A percentile compares a stretch with the other conserved stretches of the same genome.
Evolutionary conservation across 805 yeast species (phyloP).

Genomic region (Saccharomycopsis oosterbeekiorum): DNA sequence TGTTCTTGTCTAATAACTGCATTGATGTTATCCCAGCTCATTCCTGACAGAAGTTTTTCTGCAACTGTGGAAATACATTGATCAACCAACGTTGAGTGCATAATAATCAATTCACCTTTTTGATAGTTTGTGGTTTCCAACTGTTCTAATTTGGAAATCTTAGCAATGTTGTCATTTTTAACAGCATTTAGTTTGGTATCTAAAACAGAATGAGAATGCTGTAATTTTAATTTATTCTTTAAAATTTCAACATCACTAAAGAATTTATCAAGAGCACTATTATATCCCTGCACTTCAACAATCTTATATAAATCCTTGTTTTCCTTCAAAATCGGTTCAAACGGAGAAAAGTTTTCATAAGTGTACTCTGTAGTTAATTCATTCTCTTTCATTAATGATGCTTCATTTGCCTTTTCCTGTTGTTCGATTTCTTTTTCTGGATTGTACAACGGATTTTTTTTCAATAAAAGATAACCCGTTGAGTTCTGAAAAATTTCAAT

Average conservation of each 20-base stretch:
- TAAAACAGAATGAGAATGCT: slow-evolving; percentile 69
- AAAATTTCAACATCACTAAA: slow-evolving; percentile 81
- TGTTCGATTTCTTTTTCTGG: slow-evolving; percentile 27
- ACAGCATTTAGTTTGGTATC: slow-evolving; percentile 67
- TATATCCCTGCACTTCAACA: slow-evolving; percentile 53
- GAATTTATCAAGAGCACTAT: slow-evolving; percentile 70
- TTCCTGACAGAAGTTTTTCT: slow-evolving; percentile 61
- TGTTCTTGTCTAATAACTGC: slow-evolving; percentile 63
- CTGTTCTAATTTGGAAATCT: slow-evolving; percentile 52
- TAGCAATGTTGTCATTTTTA: slow-evolving; percentile 56
- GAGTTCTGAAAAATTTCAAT: slow-evolving; percentile 30
- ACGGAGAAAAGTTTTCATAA: slow-evolving; percentile 65
- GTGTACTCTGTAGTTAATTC: slow-evolving; percentile 33
- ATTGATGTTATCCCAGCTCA: slow-evolving; percentile 92
- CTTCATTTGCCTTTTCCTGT: slow-evolving; percentile 13
- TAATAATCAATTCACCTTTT: slow-evolving; percentile 66
- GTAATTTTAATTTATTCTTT: slow-evolving; percentile 62
- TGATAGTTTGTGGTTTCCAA: slow-evolving; percentile 54
- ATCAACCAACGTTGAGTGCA: slow-evolving; percentile 61
- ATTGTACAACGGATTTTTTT: slow-evolving; percentile 43
- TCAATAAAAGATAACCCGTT: slow-evolving; percentile 55
- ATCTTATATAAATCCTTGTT: slow-evolving; percentile 28
- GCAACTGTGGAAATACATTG: slow-evolving; percentile 62
- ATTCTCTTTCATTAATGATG: slow-evolving; percentile 13
- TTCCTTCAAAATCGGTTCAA: slow-evolving; percentile 38